phyloP scores from a whole-genome alignment of 1,284 basidiomycete species.

The Cryptococcus amylolentus region DNA sequence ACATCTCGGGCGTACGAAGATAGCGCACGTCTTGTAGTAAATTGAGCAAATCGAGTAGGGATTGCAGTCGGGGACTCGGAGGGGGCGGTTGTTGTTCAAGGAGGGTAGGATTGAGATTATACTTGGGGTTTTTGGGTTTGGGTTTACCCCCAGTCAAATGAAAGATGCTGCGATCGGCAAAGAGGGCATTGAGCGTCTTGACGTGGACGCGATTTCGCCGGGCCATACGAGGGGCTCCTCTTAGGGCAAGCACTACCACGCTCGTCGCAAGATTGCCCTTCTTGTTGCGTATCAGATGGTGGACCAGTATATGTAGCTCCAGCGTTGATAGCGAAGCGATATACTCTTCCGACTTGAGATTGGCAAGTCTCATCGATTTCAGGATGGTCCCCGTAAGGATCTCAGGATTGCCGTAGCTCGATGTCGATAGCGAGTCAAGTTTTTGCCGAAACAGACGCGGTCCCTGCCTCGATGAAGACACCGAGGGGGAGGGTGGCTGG shows the following conservation, averaged over 20 bases:
- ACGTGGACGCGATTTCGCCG: slow-evolving; percentile 7
- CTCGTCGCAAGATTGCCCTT: slow-evolving; percentile 15
- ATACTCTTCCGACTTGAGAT: background rate
- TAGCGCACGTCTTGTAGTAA: slow-evolving; percentile 31
- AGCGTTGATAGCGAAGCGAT: slow-evolving; percentile 17
- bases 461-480: background rate
- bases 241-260: slow-evolving; percentile 6
- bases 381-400: background rate
- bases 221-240: background rate
- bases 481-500: slow-evolving; percentile 2
- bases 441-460: background rate
- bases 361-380: background rate
- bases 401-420: background rate
- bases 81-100: slow-evolving; percentile 13
- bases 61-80: slow-evolving; percentile 5
- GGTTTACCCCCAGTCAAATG: background rate
- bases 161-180: slow-evolving; percentile 5
- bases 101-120: slow-evolving; percentile 12
- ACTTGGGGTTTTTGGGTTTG: background rate
- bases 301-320: slow-evolving; percentile 26
- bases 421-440: background rate
- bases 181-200: slow-evolving; percentile 5
- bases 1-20: slow-evolving; percentile 29
- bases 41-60: slow-evolving; percentile 25
- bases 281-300: slow-evolving; percentile 27